A percentile compares a stretch with the other conserved stretches of the same genome.
These are phyloP conservation scores for Trichothecium sympodiale DNA, from an alignment of 2,329 filamentous ascomycete species.

Conservation along the genomic window DNA sequence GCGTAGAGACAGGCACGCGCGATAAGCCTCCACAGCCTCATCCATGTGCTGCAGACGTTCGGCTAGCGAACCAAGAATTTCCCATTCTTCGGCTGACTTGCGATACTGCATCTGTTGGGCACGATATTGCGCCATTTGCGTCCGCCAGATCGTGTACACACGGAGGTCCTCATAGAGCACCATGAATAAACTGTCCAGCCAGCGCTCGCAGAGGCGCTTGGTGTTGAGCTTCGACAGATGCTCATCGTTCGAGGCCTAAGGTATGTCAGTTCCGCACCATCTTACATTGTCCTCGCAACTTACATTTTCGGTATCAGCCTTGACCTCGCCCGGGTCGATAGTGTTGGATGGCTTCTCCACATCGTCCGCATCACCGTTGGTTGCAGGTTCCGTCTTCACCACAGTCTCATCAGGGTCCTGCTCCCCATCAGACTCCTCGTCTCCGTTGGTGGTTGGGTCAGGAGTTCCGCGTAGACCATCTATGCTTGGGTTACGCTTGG, in stretches of 20 bases:
- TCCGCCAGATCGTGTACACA: conserved; percentile 98
- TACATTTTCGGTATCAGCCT: conserved; percentile 63
- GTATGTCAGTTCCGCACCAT: neutral
- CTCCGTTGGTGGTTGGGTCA: conserved; percentile 41
- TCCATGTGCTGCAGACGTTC: conserved; percentile 86
- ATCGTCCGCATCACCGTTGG: conserved; percentile 26
- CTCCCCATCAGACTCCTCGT: conserved; percentile 23
- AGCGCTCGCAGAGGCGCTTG: conserved; percentile 92
- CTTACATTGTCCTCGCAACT: conserved; percentile 14
- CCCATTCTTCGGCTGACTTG: conserved; percentile 96
- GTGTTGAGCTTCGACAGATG: conserved; percentile 88
- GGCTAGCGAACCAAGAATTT: conserved; percentile 87
- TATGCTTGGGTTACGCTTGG: conserved; percentile 65
- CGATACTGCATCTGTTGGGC: conserved; percentile 92
- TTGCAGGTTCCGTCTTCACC: conserved; percentile 16
- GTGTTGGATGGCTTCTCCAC: conserved; percentile 74
- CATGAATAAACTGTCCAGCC: conserved; percentile 99
- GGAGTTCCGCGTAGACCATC: conserved; percentile 66
- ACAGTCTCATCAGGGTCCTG: conserved; percentile 22
- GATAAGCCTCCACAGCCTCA: conserved; percentile 88
- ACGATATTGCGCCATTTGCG: conserved; percentile 90
- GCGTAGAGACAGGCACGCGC: conserved; percentile 72
- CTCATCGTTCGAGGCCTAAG: conserved; percentile 53
- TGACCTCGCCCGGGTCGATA: conserved; percentile 65
- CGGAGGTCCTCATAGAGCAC: conserved; percentile 95